These are phyloP conservation scores for Prunella vulgaris DNA, from an alignment of 257 asterid species.

Conservation along the genomic window DNA sequence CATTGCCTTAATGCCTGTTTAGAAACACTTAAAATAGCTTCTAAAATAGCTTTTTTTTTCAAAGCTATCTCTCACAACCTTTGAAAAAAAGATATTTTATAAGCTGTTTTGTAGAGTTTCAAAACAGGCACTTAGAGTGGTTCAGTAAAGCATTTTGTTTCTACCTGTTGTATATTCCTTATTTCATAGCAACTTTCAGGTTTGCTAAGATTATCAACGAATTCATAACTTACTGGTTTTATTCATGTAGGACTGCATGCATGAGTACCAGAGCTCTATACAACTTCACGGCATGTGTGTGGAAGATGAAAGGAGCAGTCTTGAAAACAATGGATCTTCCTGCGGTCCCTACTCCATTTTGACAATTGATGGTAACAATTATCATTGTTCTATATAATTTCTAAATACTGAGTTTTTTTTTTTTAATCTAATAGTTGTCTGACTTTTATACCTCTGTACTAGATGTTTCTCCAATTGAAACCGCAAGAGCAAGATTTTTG, in stretches of 20 bases:
- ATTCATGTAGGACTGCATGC: slow-evolving; percentile 73
- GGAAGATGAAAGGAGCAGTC: slow-evolving; percentile 82
- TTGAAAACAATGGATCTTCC: slow-evolving; percentile 68
- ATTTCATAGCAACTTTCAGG: neutral
- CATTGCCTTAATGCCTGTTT: no score
- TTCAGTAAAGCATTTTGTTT: neutral
- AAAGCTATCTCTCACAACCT: no score
- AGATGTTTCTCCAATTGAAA: slow-evolving; percentile 94
- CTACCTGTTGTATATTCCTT: neutral
- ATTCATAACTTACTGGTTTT: slow-evolving; percentile 2
- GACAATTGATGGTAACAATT: slow-evolving; percentile 64
- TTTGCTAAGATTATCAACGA: neutral
- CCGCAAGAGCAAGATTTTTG: slow-evolving; percentile 85
- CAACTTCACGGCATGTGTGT: slow-evolving; percentile 70
- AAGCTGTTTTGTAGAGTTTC: no score
- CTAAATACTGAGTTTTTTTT: neutral
- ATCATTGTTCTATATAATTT: neutral
- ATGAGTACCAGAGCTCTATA: slow-evolving; percentile 64
- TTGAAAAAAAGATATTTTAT: no score
- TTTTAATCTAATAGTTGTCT: slow-evolving; percentile 24
- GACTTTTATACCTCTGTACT: slow-evolving; percentile 26
- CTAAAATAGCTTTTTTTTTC: no score
- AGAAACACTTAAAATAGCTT: no score
- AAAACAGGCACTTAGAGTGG: slow-evolving; percentile 6
- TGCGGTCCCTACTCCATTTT: slow-evolving; percentile 54